Evolutionary conservation across 1,139 yeast genomes (phyloP).

Genomic region (Suhomyces bokatorum): DNA sequence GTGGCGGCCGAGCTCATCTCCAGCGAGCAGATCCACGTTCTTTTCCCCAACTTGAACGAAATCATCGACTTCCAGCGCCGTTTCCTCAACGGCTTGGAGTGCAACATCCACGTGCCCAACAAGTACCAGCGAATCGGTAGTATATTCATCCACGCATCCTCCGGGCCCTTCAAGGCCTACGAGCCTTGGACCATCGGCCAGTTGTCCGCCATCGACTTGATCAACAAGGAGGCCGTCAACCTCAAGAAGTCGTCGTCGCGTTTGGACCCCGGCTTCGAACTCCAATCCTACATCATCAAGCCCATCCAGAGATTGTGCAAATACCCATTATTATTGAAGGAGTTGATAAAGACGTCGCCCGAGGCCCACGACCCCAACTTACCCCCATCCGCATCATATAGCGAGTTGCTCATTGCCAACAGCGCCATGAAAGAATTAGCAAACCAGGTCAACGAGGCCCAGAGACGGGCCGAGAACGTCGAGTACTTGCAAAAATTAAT

Average conservation of each 20-base stretch:
- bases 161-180: constrained; percentile 79
- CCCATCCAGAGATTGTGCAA: constrained; percentile 95
- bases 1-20: constrained; percentile 65
- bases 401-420: constrained; percentile 69
- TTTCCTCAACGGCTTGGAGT: constrained; percentile 83
- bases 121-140: constrained; percentile 86
- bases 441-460: constrained; percentile 89
- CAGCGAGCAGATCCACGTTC: constrained; percentile 74
- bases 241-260: constrained; percentile 58
- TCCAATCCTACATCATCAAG: constrained; percentile 84
- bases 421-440: constrained; percentile 68
- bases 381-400: constrained; percentile 54
- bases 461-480: constrained; percentile 86
- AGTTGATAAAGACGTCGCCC: constrained; percentile 64
- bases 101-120: constrained; percentile 75
- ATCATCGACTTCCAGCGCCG: constrained; percentile 92
- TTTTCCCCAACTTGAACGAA: constrained; percentile 85
- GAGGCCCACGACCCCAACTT: constrained; percentile 31
- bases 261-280: constrained; percentile 83
- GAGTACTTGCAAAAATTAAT: constrained; percentile 67
- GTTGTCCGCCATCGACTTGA: constrained; percentile 80
- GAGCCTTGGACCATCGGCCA: constrained; percentile 91
- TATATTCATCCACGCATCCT: constrained; percentile 75
- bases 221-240: constrained; percentile 61
- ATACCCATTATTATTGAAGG: constrained; percentile 81